A percentile compares a stretch with the other conserved stretches of the same genome.
These are phyloP conservation scores for Phialemoniopsis sp. DNA, from an alignment of 2,329 filamentous ascomycete genomes.

Conservation along the genomic window DNA sequence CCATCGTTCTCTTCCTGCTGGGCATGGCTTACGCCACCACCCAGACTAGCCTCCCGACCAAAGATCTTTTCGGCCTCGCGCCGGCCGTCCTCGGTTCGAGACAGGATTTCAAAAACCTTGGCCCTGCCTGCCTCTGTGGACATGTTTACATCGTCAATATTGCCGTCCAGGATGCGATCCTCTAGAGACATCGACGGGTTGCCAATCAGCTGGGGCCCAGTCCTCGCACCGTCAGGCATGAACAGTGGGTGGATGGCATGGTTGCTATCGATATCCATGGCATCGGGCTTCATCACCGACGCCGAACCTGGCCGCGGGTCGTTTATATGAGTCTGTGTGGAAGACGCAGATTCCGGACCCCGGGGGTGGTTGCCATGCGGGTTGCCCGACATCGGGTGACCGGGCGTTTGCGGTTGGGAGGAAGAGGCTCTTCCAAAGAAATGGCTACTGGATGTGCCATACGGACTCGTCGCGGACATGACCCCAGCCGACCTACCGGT, in stretches of 20 bases:
- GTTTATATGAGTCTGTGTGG: constrained; percentile 19
- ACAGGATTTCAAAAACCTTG: constrained; percentile 48
- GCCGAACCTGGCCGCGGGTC: constrained; percentile 10
- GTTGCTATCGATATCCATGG: constrained; percentile 32
- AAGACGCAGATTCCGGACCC: constrained; percentile 25
- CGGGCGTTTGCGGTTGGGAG: constrained; percentile 30
- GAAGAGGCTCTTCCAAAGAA: constrained; percentile 27
- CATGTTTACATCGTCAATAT: constrained; percentile 29
- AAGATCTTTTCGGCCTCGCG: constrained; percentile 46
- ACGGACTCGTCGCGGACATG: constrained; percentile 29
- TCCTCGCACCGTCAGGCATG: constrained; percentile 39
- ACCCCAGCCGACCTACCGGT: constrained; percentile 4
- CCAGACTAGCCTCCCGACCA: constrained; percentile 30
- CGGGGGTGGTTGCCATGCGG: constrained; percentile 26
- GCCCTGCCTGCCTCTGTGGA: constrained; percentile 37
- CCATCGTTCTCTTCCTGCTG: constrained; percentile 33
- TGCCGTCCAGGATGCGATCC: constrained; percentile 43
- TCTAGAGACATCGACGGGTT: constrained; percentile 39
- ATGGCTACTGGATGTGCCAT: constrained; percentile 20
- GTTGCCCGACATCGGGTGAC: constrained; percentile 21
- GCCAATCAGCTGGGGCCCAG: constrained; percentile 19
- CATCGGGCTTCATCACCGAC: constrained; percentile 23
- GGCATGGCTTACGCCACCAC: constrained; percentile 8
- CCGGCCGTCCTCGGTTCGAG: constrained; percentile 44
- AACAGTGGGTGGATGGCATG: constrained; percentile 35